Conservation (phyloP, 108 stramenopile species). For the Nitzschia sp. region DNA sequence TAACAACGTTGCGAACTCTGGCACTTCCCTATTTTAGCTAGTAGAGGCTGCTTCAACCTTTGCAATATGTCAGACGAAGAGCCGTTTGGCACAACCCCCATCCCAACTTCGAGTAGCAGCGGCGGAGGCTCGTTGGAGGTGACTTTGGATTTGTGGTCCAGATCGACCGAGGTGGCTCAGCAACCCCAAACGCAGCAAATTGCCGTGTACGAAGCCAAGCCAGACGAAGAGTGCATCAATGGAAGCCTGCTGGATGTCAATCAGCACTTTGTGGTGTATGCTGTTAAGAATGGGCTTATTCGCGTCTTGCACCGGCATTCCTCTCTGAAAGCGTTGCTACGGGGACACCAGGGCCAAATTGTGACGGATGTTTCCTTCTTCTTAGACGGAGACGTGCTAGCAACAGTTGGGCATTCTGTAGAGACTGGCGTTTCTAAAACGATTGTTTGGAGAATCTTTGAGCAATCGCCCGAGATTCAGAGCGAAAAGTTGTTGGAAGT, state of each 20-base stretch:
- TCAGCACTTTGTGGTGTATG: slow-evolving; percentile 75
- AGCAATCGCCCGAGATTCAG: slow-evolving; percentile 36
- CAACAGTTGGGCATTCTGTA: slow-evolving; percentile 35
- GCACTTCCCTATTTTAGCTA: too few relatives aligned
- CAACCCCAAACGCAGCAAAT: slow-evolving; percentile 57
- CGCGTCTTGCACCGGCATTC: slow-evolving; percentile 75
- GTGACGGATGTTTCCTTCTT: slow-evolving; percentile 55
- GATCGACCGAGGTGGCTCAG: slow-evolving; percentile 6
- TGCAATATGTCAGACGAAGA: slow-evolving; percentile 28
- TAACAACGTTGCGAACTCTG: too few relatives aligned
- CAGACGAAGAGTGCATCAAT: slow-evolving; percentile 40
- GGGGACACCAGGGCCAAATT: slow-evolving; percentile 52
- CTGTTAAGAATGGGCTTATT: slow-evolving; percentile 84
- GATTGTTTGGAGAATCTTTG: slow-evolving; percentile 46
- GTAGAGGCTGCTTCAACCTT: too few relatives aligned
- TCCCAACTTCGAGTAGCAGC: slow-evolving; percentile 23
- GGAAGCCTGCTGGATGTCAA: slow-evolving; percentile 64
- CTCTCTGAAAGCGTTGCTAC: slow-evolving; percentile 53
- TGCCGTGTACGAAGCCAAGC: slow-evolving; percentile 39
- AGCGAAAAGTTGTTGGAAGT: slow-evolving; percentile 69
- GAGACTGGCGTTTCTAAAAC: slow-evolving; percentile 38
- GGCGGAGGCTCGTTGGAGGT: slow-evolving; percentile 22
- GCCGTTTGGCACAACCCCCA: slow-evolving; percentile 37
- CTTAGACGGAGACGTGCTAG: slow-evolving; percentile 46
- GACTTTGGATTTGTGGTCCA: slow-evolving; percentile 14